Evolutionary conservation across 352 stramenopile genomes (phyloP), one percentile per base, ranked within the genome.

Genomic region (Aphanomyces astaci): DNA sequence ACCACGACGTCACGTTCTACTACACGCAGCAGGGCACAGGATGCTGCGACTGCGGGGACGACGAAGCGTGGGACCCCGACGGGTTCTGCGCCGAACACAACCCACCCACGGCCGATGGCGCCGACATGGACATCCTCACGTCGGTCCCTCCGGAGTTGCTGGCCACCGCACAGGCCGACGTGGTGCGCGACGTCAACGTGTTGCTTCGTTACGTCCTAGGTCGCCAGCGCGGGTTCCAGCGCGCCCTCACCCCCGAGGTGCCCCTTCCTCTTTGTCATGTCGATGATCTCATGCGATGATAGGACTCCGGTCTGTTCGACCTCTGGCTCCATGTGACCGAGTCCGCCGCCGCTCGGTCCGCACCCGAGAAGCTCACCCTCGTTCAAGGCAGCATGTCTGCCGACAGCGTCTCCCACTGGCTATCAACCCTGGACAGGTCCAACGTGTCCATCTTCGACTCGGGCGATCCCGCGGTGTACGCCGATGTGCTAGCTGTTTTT

Each of bases 31-130:
- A 97, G 72, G 95, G 96, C 17, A 89, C 87, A 7, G 97, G 96
- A 31, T 99, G 97, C 80, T 99, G 97, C 72, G 96, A 99, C 78
- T 99, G 97, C 72, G 96, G 96, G 63, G 96, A 99, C 82, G 88
- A 89, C 2, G 96, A 98, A 75, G 97, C 97, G 0, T 99, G 96
- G 97, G 89, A 97, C 22, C 79, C 84, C 0, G 81, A 89, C 15
- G 96, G 96, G 11, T 99, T 98, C 75, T 99, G 96, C 75, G 83
- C 76, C 7, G 77, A 86, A 56, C 96, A 99, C 76, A 96, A 97
- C 54, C 56, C 56, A 22, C 56, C 56, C 24, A 71, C 73, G n/a
- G 36, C 36, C 7, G 15, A 43, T 43, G 53, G 62, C 15, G 63
- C 48, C 5, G 48, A 36, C 33, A 63, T 64, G 73, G 62, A 69